Base-by-base conservation (phyloP, 306 rosid genomes). In the Erythrophleum fordii region DNA sequence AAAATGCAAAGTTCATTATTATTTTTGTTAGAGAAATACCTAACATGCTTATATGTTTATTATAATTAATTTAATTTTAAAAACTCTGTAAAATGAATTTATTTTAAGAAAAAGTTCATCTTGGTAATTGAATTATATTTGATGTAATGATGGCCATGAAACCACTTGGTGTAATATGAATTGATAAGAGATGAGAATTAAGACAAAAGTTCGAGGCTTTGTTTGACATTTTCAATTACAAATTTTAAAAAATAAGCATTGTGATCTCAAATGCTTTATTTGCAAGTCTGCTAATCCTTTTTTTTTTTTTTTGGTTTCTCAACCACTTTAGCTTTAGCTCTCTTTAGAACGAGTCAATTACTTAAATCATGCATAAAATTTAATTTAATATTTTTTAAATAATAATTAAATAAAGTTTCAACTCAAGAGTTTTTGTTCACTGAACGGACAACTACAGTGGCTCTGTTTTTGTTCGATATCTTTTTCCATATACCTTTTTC, bases 231-330 rank as follows among this genome's bases (percentile, higher is more conserved):
- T 29, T 6, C 67, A 67, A 55, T 22, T 58, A 25, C 48, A 39
- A n/a, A 28, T 56, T 31, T 68, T 42, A 48, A 56, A 74, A 69
- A 42, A 58, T 60, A 56, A 28, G 49, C 69, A n/a, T 55, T 18
- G 52, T 52, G 52, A 34, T 66, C 65, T 81, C 80, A 74, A 53
- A 65, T 74, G 75, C 80, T 81, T 81, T 73, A 73, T 65, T 65
- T 66, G 75, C 76, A 81, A 72, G 69, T 73, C 70, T 74, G 66
- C 39, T 16, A 13, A 26, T 20, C 10, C 0, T 18, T 37, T n/a
- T 64, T 65, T 18, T 9, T 31, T 6, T 10, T 10, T 10, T 10
- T 0, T 0, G 14, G 69, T 60, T 62, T 18, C 48, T 20, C 29
- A 66, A 66, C 72, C 9, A 37, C 72, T 39, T 13, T 7, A 11